Evolutionary conservation across 345 rosid genomes (phyloP).

Genomic region (Cardamine chenopodiifolia): DNA sequence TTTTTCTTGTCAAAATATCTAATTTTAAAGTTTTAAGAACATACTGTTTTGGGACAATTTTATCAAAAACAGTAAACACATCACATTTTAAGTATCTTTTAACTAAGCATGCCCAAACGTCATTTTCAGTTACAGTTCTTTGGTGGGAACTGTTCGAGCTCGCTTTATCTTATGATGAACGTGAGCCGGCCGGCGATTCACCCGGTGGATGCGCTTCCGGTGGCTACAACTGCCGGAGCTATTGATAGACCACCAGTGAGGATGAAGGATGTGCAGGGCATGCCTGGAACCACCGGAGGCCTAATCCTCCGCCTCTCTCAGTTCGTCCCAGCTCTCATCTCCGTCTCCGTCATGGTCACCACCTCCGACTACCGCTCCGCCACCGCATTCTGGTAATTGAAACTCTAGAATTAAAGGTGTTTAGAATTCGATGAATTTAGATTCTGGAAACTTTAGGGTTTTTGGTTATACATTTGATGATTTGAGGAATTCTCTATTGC

Average conservation of each 20-base stretch:
- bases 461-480: background rate
- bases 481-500: background rate
- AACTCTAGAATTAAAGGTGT: background rate
- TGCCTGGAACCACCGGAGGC: constrained; percentile 86
- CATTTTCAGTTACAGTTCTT: constrained; percentile 15
- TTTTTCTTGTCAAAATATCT: background rate
- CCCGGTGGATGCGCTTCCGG: constrained; percentile 64
- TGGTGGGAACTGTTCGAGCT: constrained; percentile 15
- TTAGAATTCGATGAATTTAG: constrained; percentile 9
- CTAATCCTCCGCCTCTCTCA: constrained; percentile 66
- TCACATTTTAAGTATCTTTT: background rate
- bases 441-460: constrained; percentile 16
- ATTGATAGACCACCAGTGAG: constrained; percentile 51
- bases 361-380: constrained; percentile 67
- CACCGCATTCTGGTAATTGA: constrained; percentile 67
- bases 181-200: constrained; percentile 76
- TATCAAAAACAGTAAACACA: background rate
- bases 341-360: constrained; percentile 72
- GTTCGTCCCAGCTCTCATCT: constrained; percentile 55
- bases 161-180: constrained; percentile 36
- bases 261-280: constrained; percentile 81
- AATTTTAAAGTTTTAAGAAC: background rate
- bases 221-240: constrained; percentile 56
- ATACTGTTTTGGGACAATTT: constrained; percentile 2
- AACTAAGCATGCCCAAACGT: background rate